Base-by-base conservation (phyloP, 192 early-diverging fungal species). In the Pilobolus umbonatus region DNA sequence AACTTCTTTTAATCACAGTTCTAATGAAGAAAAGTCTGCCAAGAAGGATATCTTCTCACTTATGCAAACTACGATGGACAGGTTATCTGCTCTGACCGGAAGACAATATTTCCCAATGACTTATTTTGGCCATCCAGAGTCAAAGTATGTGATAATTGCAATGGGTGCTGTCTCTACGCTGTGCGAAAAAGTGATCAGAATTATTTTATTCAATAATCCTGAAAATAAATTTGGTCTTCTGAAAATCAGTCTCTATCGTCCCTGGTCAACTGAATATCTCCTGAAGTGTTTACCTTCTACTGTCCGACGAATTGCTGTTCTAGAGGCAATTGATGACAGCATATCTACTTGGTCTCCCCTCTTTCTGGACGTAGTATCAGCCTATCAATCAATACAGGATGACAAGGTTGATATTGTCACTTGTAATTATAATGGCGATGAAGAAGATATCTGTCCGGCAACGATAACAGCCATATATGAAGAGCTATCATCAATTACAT, bases 331-430 rank as follows among this genome's bases (percentile, higher is more conserved):
- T 4, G 63, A 71, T 4, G 79, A 78, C 30, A 65, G 74, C 61
- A 66, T 82, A 9, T 81, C 79, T 49, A 65, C 78, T 21, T 92
- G 85, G 82, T 87, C 84, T 19, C 87, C 88, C 14, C 69, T 95
- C 46, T 90, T 92, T 75, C 74, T 92, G 31, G 92, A 95, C 64
- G 81, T 95, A 45, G 85, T 84, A 0, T 76, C 87, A 26, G 74
- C 82, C 11, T 85, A 87, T 66, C 80, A 87, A 53, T 60, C 82
- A 29, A 10, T 34, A 28, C 30, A 71, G 22, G 64, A 79, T 3
- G 59, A 67, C 4, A 21, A 73, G 26, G 64, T 82, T 2, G 62
- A 67, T 7, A 32, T 84, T 39, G 48, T 54, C 4, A 78, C 73
- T 49, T 76, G 75, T 17, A 66, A 64, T 31, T 80, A 73, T 67